phyloP scores from a whole-genome alignment of 1,284 basidiomycete genomes.

The Tilletia horrida region DNA sequence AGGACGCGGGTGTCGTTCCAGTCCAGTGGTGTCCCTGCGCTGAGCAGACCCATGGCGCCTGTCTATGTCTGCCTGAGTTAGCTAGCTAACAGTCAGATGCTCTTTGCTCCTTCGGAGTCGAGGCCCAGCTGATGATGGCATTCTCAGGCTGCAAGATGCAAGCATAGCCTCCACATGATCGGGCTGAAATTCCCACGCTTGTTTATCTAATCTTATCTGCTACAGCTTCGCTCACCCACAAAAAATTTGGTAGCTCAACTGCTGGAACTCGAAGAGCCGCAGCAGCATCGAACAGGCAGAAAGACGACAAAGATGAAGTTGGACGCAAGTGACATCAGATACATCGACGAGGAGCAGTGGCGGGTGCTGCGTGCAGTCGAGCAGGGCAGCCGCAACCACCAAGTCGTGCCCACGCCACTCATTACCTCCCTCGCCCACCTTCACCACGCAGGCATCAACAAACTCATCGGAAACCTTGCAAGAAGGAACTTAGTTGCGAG shows the following conservation, averaged over 20 bases:
- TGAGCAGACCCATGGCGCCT: constrained; percentile 79
- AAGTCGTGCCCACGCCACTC: constrained; percentile 82
- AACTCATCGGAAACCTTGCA: constrained; percentile 80
- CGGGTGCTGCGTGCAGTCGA: constrained; percentile 91
- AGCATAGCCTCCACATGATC: too few relatives aligned
- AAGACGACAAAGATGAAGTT: constrained; percentile 66
- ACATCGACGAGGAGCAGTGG: constrained; percentile 88
- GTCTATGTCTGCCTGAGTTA: background rate
- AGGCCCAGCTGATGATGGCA: too few relatives aligned
- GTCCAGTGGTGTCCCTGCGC: constrained; percentile 84
- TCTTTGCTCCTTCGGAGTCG: too few relatives aligned
- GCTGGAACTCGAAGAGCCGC: background rate
- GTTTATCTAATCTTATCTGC: constrained; percentile 3
- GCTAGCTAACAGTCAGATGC: too few relatives aligned
- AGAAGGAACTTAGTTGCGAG: constrained; percentile 85
- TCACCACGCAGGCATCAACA: constrained; percentile 87
- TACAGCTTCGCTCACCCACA: background rate
- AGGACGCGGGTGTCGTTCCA: constrained; percentile 80
- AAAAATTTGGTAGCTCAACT: background rate
- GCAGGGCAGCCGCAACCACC: constrained; percentile 97
- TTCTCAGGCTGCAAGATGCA: too few relatives aligned
- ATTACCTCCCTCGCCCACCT: constrained; percentile 89
- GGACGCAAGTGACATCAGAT: constrained; percentile 89
- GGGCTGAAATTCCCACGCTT: background rate
- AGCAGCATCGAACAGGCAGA: background rate